Conservation (phyloP, 1,284 basidiomycete species). For the Cutaneotrichosporon sp. region DNA sequence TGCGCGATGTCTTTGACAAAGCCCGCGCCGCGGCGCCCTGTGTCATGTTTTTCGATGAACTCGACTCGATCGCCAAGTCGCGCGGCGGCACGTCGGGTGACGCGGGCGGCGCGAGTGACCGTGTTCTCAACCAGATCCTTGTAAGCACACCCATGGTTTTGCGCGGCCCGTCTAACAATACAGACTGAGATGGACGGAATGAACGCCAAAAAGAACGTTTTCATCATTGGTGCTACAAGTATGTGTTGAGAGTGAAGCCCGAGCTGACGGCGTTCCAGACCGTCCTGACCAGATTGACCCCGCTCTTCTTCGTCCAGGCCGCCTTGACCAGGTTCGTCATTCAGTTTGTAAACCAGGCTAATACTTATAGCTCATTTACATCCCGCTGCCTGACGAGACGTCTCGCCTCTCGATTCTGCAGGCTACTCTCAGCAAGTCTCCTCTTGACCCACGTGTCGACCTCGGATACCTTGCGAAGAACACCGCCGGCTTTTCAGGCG, state of each 20-base stretch:
- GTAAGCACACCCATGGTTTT: conserved; percentile 19
- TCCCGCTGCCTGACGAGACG: conserved; percentile 86
- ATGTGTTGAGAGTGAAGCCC: conserved; percentile 7
- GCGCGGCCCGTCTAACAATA: not conserved
- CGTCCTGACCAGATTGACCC: conserved; percentile 98
- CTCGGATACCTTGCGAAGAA: conserved; percentile 82
- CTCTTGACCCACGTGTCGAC: conserved; percentile 79
- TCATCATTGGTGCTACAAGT: conserved; percentile 95
- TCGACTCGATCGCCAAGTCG: conserved; percentile 97
- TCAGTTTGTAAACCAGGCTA: conserved; percentile 35
- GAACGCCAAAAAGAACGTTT: conserved; percentile 99
- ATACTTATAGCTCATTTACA: conserved; percentile 73
- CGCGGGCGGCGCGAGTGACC: conserved; percentile 91
- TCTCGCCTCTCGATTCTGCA: conserved; percentile 87
- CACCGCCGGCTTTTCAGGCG: conserved; percentile 98
- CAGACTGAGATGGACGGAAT: conserved; percentile 99
- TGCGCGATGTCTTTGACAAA: conserved; percentile 99
- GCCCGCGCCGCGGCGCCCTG: conserved; percentile 97
- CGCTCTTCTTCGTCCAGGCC: conserved; percentile 93
- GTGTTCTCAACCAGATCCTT: conserved; percentile 93
- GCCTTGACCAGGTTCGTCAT: conserved; percentile 63
- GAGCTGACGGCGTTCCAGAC: conserved; percentile 49
- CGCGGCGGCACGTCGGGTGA: conserved; percentile 74
- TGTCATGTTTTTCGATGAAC: conserved; percentile 99
- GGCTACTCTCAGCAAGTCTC: conserved; percentile 88